Evolutionary conservation across 202 grass and related monocot species (phyloP).

Genomic region (Panicum virgatum): DNA sequence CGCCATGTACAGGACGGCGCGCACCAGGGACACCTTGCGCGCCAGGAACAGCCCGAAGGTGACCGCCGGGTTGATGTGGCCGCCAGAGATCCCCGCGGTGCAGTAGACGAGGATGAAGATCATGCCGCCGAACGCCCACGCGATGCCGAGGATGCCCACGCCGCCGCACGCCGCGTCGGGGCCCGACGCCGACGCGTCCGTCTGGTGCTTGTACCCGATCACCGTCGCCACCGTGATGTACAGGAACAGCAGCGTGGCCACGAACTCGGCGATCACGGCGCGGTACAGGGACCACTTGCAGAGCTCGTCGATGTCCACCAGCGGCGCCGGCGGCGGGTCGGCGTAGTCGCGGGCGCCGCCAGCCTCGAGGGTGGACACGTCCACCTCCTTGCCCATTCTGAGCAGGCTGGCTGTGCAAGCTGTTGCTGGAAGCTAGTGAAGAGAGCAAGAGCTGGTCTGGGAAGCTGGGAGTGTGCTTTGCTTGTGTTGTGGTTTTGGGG

Average conservation of each 20-base stretch:
- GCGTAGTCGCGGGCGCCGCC: conserved; percentile 52
- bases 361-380: conserved; percentile 39
- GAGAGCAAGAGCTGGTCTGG: neutral
- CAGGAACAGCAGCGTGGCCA: conserved; percentile 83
- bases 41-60: conserved; percentile 70
- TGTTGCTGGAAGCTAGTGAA: neutral
- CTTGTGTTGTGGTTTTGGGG: conserved; percentile 14
- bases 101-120: conserved; percentile 99
- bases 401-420: neutral
- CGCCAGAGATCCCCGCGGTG: conserved; percentile 89
- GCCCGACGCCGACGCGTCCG: conserved; percentile 1
- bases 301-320: conserved; percentile 65
- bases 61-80: conserved; percentile 78
- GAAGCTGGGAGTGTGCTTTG: neutral
- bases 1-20: conserved; percentile 60
- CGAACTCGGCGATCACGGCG: conserved; percentile 79
- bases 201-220: conserved; percentile 80
- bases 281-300: conserved; percentile 87
- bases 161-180: conserved; percentile 62
- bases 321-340: conserved; percentile 64
- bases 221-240: conserved; percentile 77
- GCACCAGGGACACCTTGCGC: conserved; percentile 71
- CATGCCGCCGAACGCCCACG: conserved; percentile 98
- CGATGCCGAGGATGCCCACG: conserved; percentile 80
- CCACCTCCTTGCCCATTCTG: conserved; percentile 69